Conservation (phyloP, 2,329 filamentous ascomycete genomes). For the Verticillium albo-atrum region DNA sequence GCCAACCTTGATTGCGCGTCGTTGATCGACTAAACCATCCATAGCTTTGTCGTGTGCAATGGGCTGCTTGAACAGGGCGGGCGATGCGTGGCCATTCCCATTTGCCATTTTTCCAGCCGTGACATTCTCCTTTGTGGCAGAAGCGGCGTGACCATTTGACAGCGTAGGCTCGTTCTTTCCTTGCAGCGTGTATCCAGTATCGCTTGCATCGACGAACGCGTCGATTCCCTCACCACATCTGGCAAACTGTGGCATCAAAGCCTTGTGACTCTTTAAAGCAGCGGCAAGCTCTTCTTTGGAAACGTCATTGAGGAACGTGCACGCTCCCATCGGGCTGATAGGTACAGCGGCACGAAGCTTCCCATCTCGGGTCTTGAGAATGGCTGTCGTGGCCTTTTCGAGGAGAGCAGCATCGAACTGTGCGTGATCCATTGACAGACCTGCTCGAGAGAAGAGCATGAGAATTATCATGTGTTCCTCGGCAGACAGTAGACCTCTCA, state of each 20-base stretch:
- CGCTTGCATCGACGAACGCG: conserved; percentile 64
- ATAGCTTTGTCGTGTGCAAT: not conserved
- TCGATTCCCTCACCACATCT: conserved; percentile 62
- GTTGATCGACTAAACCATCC: not conserved
- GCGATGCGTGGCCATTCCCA: not conserved
- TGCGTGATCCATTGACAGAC: conserved; percentile 67
- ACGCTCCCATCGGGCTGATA: conserved; percentile 56
- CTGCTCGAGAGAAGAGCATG: conserved; percentile 65
- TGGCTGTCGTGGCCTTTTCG: conserved; percentile 61
- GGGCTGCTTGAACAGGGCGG: not conserved
- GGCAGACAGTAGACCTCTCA: conserved; percentile 55
- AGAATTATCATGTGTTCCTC: conserved; percentile 59
- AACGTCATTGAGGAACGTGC: conserved; percentile 66
- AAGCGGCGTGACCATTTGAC: not conserved
- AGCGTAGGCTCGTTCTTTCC: not conserved
- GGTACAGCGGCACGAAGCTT: conserved; percentile 65
- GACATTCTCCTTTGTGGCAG: not conserved
- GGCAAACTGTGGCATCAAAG: conserved; percentile 57
- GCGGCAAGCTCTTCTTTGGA: conserved; percentile 55
- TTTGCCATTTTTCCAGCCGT: not conserved
- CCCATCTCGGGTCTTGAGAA: conserved; percentile 67
- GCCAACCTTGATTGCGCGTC: not conserved
- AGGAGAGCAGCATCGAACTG: conserved; percentile 63
- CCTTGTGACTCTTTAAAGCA: conserved; percentile 60
- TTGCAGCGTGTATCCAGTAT: conserved; percentile 51